Conservation (phyloP, 2,329 filamentous ascomycete genomes). For the Aspergillus versicolor region DNA sequence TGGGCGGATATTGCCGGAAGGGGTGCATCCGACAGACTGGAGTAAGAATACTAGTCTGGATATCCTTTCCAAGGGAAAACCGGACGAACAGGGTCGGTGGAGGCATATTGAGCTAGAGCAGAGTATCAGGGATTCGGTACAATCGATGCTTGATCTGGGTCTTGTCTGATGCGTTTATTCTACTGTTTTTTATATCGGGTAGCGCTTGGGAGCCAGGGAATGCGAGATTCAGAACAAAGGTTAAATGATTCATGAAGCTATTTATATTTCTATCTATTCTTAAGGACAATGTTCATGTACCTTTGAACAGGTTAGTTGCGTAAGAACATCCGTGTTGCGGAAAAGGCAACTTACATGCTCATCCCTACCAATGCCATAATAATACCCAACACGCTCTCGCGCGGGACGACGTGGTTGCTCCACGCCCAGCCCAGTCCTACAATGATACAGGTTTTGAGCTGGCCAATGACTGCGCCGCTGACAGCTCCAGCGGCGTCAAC, state of each 20-base stretch:
- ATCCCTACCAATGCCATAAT: conserved; percentile 21
- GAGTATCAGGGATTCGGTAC: conserved; percentile 26
- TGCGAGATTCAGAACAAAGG: too few relatives aligned
- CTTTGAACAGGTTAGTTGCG: conserved; percentile 1
- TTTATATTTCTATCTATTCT: conserved; percentile 6
- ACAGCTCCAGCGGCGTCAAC: conserved; percentile 52
- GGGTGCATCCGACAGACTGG: conserved; percentile 10
- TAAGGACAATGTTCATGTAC: conserved; percentile 20
- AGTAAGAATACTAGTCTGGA: conserved; percentile 17
- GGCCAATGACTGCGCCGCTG: conserved; percentile 65
- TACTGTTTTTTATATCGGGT: too few relatives aligned
- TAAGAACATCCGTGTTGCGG: not conserved
- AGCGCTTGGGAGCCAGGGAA: too few relatives aligned
- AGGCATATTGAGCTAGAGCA: conserved; percentile 26
- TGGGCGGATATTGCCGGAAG: too few relatives aligned
- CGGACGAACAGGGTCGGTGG: conserved; percentile 16
- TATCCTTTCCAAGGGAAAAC: conserved; percentile 15
- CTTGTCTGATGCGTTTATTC: too few relatives aligned
- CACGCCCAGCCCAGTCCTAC: conserved; percentile 60
- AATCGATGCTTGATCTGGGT: conserved; percentile 3
- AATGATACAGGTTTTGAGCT: conserved; percentile 65
- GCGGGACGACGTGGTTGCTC: conserved; percentile 14
- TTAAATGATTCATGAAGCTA: not conserved
- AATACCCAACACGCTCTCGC: conserved; percentile 18
- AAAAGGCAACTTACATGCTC: conserved; percentile 17